phyloP scores from a whole-genome alignment of 1,139 yeast species.

The Pichia sp. region DNA sequence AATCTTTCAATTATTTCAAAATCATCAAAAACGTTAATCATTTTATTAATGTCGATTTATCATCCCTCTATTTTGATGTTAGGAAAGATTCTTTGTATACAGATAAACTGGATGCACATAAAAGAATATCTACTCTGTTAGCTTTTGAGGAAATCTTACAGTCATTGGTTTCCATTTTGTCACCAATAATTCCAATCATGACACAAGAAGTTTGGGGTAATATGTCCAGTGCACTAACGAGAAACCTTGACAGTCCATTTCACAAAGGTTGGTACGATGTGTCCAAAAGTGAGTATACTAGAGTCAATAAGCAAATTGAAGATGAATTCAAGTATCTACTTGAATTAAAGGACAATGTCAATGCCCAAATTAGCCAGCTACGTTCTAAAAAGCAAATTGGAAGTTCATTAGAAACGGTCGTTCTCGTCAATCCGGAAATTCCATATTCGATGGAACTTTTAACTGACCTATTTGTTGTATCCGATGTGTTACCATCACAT shows the following conservation, averaged over 20 bases:
- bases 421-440: not conserved
- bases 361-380: conserved; percentile 30
- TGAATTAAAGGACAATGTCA: conserved; percentile 40
- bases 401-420: conserved; percentile 3
- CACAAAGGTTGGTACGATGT: conserved; percentile 24
- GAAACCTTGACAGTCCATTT: conserved; percentile 42
- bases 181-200: conserved; percentile 78
- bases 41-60: conserved; percentile 67
- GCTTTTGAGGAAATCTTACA: conserved; percentile 56
- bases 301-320: conserved; percentile 23
- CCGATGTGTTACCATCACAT: not conserved
- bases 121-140: conserved; percentile 63
- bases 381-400: conserved; percentile 1
- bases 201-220: conserved; percentile 85
- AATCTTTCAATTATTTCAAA: conserved; percentile 55
- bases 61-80: conserved; percentile 80
- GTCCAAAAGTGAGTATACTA: conserved; percentile 10
- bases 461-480: conserved; percentile 7
- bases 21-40: conserved; percentile 51
- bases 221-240: conserved; percentile 31
- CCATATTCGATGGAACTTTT: conserved; percentile 20
- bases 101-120: conserved; percentile 37
- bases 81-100: conserved; percentile 83
- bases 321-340: conserved; percentile 36
- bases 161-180: conserved; percentile 54